Conservation (phyloP, 148 eudicot species). For the Polygonum aviculare region DNA sequence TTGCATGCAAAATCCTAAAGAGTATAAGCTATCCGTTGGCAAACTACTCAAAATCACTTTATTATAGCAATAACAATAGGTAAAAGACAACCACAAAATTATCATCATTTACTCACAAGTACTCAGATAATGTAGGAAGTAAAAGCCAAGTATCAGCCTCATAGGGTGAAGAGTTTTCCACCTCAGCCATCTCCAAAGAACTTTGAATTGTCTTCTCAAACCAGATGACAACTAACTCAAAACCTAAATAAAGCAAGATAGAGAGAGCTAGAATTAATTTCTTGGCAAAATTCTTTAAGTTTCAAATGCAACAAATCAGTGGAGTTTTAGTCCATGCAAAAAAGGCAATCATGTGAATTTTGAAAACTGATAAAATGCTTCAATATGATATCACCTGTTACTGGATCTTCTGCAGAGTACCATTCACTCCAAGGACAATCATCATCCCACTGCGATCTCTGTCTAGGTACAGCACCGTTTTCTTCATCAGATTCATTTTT, state of each 20-base stretch:
- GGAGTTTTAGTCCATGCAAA: background rate
- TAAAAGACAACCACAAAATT: background rate
- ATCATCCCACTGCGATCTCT: slow-evolving; percentile 82
- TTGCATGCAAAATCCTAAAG: background rate
- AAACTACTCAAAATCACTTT: background rate
- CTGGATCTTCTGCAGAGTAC: slow-evolving; percentile 93
- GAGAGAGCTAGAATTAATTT: background rate
- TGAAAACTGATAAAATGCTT: background rate
- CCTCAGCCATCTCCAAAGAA: slow-evolving; percentile 95
- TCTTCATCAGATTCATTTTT: slow-evolving; percentile 30
- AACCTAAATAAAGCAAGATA: slow-evolving; percentile 33
- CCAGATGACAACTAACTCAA: slow-evolving; percentile 66
- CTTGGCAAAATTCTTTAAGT: background rate
- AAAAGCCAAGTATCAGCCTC: slow-evolving; percentile 88
- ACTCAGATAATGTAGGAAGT: slow-evolving; percentile 34
- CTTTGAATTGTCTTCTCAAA: slow-evolving; percentile 58
- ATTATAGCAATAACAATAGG: background rate
- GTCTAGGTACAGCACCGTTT: slow-evolving; percentile 30
- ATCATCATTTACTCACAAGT: slow-evolving; percentile 41
- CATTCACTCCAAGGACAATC: slow-evolving; percentile 98
- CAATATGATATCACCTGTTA: slow-evolving; percentile 47
- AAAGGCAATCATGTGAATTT: background rate
- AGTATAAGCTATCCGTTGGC: background rate
- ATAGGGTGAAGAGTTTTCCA: slow-evolving; percentile 80
- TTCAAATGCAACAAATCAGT: background rate